Conservation (phyloP, 257 asterid genomes). For the Prunella vulgaris region DNA sequence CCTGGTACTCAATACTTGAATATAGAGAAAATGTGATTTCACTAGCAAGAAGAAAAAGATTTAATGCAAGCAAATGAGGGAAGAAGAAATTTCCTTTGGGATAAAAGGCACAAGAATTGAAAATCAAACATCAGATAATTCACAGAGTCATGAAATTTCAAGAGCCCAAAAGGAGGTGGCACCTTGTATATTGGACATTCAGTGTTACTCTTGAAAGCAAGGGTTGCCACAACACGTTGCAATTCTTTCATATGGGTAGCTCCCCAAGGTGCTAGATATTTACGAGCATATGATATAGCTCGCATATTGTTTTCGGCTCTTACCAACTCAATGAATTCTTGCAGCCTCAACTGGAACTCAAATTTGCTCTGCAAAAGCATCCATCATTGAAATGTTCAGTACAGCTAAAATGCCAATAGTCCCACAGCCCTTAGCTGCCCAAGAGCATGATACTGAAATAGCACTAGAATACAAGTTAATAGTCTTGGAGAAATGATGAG, state of each 20-base stretch:
- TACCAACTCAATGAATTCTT: slow-evolving; percentile 92
- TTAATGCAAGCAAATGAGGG: slow-evolving; percentile 4
- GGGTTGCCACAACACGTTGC: slow-evolving; percentile 88
- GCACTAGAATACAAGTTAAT: slow-evolving; percentile 1
- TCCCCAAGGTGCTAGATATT: slow-evolving; percentile 94
- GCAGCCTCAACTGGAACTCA: slow-evolving; percentile 93
- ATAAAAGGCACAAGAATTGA: background rate
- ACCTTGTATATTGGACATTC: slow-evolving; percentile 91
- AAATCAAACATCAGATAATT: slow-evolving; percentile 11
- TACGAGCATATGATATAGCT: slow-evolving; percentile 86
- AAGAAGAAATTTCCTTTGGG: background rate
- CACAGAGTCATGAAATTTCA: background rate
- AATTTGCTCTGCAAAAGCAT: slow-evolving; percentile 78
- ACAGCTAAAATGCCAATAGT: background rate
- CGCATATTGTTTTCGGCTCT: slow-evolving; percentile 65
- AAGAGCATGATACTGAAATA: slow-evolving; percentile 1
- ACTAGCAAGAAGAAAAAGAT: slow-evolving; percentile 1
- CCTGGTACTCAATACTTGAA: background rate
- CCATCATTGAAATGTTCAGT: slow-evolving; percentile 8
- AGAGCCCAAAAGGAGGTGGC: background rate
- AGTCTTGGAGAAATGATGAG: slow-evolving; percentile 6
- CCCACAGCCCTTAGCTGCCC: slow-evolving; percentile 9
- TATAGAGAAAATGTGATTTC: background rate
- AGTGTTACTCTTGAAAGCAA: slow-evolving; percentile 82
- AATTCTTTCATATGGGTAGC: slow-evolving; percentile 88